Base-by-base conservation (phyloP, 768 basidiomycete genomes). In the Pholiota microspora region DNA sequence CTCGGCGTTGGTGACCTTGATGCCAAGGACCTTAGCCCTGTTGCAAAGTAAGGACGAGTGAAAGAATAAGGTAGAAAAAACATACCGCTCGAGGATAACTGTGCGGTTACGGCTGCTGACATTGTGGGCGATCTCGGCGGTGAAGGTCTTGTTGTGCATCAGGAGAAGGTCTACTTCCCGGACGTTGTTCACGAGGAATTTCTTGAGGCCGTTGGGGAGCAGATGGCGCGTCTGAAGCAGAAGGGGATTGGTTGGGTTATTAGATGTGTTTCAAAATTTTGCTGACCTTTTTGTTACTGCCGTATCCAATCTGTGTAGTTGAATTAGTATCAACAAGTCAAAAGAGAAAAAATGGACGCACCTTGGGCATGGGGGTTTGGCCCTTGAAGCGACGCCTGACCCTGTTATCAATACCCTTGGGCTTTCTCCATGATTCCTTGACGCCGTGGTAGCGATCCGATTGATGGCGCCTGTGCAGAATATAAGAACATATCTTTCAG, bases 371-470 rank as follows among this genome's bases (percentile, higher is more conserved):
- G 61, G 94, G 82, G 54, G 84, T 82, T 73, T 96, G 94, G 52
- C 96, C 96, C 81, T 94, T 97, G 82, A 93, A 94, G 67, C 91
- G 86, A 64, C 92, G 85, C 71, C 94, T 82, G 66, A 97, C 95
- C 68, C 95, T 86, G 86, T 98, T 98, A 73, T 98, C 96, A 66
- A 98, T 98, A 92, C 96, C 97, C 86, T 98, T 99, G 64, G 97
- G 97, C 81, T 99, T 99, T 73, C 97, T 84, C 97, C 97, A 99
- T 81, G 92, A 81, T 80, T 97, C 94, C 83, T 96, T 96, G 64
- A 98, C 94, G 62, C 89, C 78, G 73, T 92, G 85, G 81, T 97
- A 98, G 70, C 96, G 90, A 78, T 98, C 96, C 47, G 94, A 96
- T 77, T 98, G 96, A 76, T 98, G 96, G 76, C 96, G 92, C 83